Evolutionary conservation across 2,329 filamentous ascomycete genomes (phyloP).

Genomic region (Setomelanomma holmii): DNA sequence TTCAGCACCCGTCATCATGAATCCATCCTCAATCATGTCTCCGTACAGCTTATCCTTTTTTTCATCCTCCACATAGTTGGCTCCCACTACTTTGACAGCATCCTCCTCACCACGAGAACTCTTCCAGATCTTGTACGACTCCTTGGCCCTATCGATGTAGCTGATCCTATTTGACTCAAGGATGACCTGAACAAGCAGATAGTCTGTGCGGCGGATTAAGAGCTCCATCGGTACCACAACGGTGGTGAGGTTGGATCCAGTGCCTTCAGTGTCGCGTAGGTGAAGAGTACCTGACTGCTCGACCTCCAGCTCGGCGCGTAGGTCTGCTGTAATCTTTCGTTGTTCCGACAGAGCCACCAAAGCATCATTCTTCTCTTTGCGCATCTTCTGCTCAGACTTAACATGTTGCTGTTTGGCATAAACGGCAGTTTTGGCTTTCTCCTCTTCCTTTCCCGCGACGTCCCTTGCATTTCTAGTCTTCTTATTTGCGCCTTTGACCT

Average conservation of each 20-base stretch:
- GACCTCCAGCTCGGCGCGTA: slow-evolving; percentile 17
- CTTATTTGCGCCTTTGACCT: slow-evolving; percentile 24
- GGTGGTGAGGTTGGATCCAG: slow-evolving; percentile 9
- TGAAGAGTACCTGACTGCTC: slow-evolving; percentile 20
- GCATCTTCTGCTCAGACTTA: slow-evolving; percentile 21
- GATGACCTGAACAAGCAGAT: slow-evolving; percentile 7
- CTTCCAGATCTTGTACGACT: slow-evolving; percentile 21
- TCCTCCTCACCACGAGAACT: background rate
- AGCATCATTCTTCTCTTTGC: slow-evolving; percentile 21
- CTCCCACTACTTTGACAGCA: slow-evolving; percentile 3
- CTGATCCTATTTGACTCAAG: no score
- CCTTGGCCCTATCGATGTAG: slow-evolving; percentile 7
- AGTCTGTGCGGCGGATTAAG: slow-evolving; percentile 16
- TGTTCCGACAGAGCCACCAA: slow-evolving; percentile 12
- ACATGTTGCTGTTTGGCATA: slow-evolving; percentile 18
- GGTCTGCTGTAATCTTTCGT: slow-evolving; percentile 13
- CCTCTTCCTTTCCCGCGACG: slow-evolving; percentile 17
- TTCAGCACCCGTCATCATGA: slow-evolving; percentile 18
- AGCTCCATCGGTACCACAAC: slow-evolving; percentile 20
- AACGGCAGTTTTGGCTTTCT: slow-evolving; percentile 23
- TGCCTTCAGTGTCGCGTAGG: slow-evolving; percentile 15
- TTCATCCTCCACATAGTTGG: slow-evolving; percentile 5
- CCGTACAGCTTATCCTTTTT: slow-evolving; percentile 13
- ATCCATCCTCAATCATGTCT: slow-evolving; percentile 14
- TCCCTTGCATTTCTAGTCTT: slow-evolving; percentile 26